These are phyloP conservation scores for Gilbertella persicaria DNA, from an alignment of 371 early-diverging fungal species.

Conservation along the genomic window DNA sequence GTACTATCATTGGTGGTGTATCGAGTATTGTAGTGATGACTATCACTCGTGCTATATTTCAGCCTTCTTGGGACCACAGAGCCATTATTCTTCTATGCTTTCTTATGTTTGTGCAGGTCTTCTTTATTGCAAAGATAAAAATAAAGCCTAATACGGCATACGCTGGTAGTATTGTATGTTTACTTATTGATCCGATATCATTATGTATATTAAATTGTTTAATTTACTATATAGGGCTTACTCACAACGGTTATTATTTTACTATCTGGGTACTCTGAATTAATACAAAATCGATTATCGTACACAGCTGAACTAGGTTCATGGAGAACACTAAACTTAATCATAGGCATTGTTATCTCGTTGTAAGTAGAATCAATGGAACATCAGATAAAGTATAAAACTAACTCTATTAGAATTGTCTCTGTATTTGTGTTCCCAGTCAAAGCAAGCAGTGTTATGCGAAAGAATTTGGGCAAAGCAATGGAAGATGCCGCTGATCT, in stretches of 20 bases:
- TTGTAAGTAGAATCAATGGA: constrained; percentile 22
- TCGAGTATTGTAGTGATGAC: constrained; percentile 37
- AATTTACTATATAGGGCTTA: constrained; percentile 21
- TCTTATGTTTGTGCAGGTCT: constrained; percentile 37
- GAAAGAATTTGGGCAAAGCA: constrained; percentile 38
- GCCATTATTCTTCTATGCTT: constrained; percentile 29
- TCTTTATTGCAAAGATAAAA: constrained; percentile 38
- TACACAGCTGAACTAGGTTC: constrained; percentile 27
- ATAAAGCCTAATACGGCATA: constrained; percentile 32
- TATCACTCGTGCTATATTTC: constrained; percentile 29
- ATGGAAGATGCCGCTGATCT: constrained; percentile 39
- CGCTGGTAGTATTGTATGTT: constrained; percentile 42
- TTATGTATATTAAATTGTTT: background rate
- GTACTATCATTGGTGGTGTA: constrained; percentile 36
- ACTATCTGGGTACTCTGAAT: constrained; percentile 34
- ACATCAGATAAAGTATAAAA: background rate
- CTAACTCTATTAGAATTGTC: constrained; percentile 12
- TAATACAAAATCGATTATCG: constrained; percentile 30
- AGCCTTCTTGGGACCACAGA: constrained; percentile 28
- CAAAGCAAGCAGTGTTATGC: constrained; percentile 32
- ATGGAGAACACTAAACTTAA: constrained; percentile 36
- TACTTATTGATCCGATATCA: too few relatives aligned
- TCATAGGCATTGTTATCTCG: constrained; percentile 39
- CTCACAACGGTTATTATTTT: constrained; percentile 35
- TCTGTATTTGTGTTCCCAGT: constrained; percentile 40